Percentiles rank a stretch among this genome's conserved stretches.
Evolutionary conservation across 495 filamentous ascomycete genomes (phyloP).

Genomic region (Rusavskia elegans): DNA sequence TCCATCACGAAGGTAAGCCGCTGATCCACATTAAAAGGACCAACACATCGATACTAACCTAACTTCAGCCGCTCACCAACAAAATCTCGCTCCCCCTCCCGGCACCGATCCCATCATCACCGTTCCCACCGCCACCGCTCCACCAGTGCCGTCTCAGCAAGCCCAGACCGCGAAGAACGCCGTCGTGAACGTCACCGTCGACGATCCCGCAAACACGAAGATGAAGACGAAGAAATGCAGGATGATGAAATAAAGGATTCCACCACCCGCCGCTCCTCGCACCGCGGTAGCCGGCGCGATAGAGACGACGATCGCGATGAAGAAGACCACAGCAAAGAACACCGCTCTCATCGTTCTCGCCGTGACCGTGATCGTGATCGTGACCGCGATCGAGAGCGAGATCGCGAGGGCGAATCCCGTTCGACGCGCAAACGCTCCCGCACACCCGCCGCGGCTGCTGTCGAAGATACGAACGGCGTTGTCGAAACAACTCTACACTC

Average conservation of each 20-base stretch:
- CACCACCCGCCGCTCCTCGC: slow-evolving; percentile 29
- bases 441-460: slow-evolving; percentile 4
- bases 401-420: slow-evolving; percentile 23
- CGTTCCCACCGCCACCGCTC: slow-evolving; percentile 44
- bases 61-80: slow-evolving; percentile 11
- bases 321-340: slow-evolving; percentile 15
- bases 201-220: slow-evolving; percentile 30
- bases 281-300: slow-evolving; percentile 34
- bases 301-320: slow-evolving; percentile 24
- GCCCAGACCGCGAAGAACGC: slow-evolving; percentile 29
- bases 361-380: slow-evolving; percentile 34
- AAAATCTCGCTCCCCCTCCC: slow-evolving; percentile 21
- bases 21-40: neutral
- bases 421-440: slow-evolving; percentile 6
- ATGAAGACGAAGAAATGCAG: slow-evolving; percentile 29
- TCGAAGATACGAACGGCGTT: slow-evolving; percentile 5
- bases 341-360: slow-evolving; percentile 29
- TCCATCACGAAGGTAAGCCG: slow-evolving; percentile 22
- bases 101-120: slow-evolving; percentile 34
- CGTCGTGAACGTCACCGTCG: slow-evolving; percentile 28
- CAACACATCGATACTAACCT: neutral
- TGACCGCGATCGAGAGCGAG: slow-evolving; percentile 23
- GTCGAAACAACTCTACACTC: slow-evolving; percentile 6
- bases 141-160: slow-evolving; percentile 20
- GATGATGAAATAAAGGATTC: slow-evolving; percentile 20